Conservation (phyloP, 306 rosid genomes). For the Vigna trinervia region DNA sequence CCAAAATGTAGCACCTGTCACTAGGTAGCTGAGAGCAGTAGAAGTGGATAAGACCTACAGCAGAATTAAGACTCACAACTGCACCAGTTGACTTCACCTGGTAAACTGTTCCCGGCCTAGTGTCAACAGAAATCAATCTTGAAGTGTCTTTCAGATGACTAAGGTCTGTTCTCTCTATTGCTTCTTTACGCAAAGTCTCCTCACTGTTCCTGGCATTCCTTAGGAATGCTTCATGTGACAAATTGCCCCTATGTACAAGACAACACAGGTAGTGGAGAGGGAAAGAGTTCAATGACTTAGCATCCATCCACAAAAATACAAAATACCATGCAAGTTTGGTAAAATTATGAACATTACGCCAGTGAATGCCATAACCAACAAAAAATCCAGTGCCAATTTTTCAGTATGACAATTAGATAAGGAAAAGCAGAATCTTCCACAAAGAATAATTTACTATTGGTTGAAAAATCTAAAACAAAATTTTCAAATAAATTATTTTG, state of each 20-base stretch:
- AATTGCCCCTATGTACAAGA: constrained; percentile 69
- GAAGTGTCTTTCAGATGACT: constrained; percentile 91
- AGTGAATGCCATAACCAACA: constrained; percentile 19
- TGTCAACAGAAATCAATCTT: constrained; percentile 81
- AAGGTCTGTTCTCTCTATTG: constrained; percentile 97
- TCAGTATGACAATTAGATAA: constrained; percentile 24
- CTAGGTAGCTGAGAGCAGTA: constrained; percentile 99
- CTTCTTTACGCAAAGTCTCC: constrained; percentile 95
- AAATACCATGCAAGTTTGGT: constrained; percentile 32
- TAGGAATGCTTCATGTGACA: constrained; percentile 94
- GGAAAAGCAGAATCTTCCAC: constrained; percentile 30
- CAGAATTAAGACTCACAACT: constrained; percentile 95
- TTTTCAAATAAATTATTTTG: constrained; percentile 10
- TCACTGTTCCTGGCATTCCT: constrained; percentile 97
- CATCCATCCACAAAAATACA: constrained; percentile 31
- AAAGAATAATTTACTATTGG: constrained; percentile 22
- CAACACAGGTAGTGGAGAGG: constrained; percentile 4
- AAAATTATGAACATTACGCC: constrained; percentile 20
- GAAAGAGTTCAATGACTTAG: constrained; percentile 39
- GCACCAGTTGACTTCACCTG: constrained; percentile 99
- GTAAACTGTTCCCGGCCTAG: constrained; percentile 82
- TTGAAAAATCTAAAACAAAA: constrained; percentile 21
- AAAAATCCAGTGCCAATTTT: constrained; percentile 12
- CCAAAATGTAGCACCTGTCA: constrained; percentile 75
- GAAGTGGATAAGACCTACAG: constrained; percentile 96